phyloP scores from a whole-genome alignment of 768 basidiomycete genomes.

The Saitozyma sp. region DNA sequence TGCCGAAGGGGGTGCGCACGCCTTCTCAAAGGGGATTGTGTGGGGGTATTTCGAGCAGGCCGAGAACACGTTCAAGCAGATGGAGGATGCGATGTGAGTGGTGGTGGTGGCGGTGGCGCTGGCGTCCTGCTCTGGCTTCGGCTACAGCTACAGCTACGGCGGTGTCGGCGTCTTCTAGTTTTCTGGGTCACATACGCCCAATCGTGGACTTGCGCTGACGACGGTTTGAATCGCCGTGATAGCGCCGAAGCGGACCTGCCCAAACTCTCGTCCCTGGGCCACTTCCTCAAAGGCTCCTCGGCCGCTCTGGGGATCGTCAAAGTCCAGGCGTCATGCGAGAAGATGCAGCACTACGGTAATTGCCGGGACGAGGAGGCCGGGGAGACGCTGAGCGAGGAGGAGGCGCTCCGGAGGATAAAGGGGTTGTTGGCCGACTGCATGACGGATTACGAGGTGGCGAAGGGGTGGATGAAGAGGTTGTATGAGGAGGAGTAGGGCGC shows the following conservation, averaged over 20 bases:
- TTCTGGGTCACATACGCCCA: background rate
- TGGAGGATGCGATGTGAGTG: slow-evolving; percentile 77
- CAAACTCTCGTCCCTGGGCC: slow-evolving; percentile 72
- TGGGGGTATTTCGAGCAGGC: slow-evolving; percentile 80
- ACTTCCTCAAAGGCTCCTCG: slow-evolving; percentile 96
- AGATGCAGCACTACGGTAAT: slow-evolving; percentile 84
- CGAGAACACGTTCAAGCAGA: slow-evolving; percentile 68
- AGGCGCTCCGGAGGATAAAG: slow-evolving; percentile 59
- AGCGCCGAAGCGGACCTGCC: slow-evolving; percentile 65
- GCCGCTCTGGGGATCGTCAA: slow-evolving; percentile 82
- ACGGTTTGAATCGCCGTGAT: slow-evolving; percentile 1
- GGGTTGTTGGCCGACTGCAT: slow-evolving; percentile 63
- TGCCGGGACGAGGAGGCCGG: slow-evolving; percentile 60
- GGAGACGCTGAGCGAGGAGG: slow-evolving; percentile 32
- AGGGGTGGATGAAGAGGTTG: slow-evolving; percentile 65
- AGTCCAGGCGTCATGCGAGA: slow-evolving; percentile 82
- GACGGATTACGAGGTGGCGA: slow-evolving; percentile 68
- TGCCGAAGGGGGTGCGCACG: slow-evolving; percentile 67
- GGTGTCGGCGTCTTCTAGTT: background rate
- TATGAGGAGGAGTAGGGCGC: slow-evolving; percentile 52
- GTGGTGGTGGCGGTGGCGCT: no score
- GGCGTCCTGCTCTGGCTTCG: no score
- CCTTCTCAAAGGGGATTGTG: slow-evolving; percentile 79
- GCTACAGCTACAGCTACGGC: background rate
- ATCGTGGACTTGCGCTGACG: background rate